Evolutionary conservation across 108 stramenopile genomes (phyloP).

Genomic region (Poteriospumella lacustris): DNA sequence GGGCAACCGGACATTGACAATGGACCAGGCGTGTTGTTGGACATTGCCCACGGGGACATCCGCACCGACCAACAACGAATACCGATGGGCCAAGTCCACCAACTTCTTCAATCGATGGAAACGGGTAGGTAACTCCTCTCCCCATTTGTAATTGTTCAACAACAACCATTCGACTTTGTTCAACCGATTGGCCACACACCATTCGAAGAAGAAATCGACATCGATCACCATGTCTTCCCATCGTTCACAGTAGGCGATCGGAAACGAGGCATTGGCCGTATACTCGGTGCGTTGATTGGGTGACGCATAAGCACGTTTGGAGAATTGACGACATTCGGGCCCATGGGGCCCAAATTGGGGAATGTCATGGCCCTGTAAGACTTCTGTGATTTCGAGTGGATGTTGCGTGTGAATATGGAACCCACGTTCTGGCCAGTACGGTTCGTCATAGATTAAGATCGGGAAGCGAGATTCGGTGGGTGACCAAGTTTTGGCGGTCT

Average conservation of each 20-base stretch:
- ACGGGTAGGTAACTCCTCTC: slow-evolving; percentile 1
- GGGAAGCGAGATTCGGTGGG: too few relatives aligned
- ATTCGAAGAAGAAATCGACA: slow-evolving; percentile 30
- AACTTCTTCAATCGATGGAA: slow-evolving; percentile 5
- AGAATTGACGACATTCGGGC: neutral
- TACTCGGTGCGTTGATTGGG: neutral
- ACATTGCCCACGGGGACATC: slow-evolving; percentile 30
- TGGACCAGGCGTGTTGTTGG: slow-evolving; percentile 45
- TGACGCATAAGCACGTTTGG: neutral
- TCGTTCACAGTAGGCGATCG: neutral
- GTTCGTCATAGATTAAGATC: slow-evolving; percentile 22
- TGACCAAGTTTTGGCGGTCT: neutral
- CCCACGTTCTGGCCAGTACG: slow-evolving; percentile 18
- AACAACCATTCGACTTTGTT: slow-evolving; percentile 39
- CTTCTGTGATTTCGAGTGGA: slow-evolving; percentile 36
- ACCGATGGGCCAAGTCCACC: slow-evolving; percentile 23
- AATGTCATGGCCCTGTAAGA: slow-evolving; percentile 39
- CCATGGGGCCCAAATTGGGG: slow-evolving; percentile 24
- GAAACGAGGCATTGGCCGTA: neutral
- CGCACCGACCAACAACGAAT: slow-evolving; percentile 30
- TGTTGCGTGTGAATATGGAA: slow-evolving; percentile 41
- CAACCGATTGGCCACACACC: slow-evolving; percentile 28
- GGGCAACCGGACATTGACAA: slow-evolving; percentile 16
- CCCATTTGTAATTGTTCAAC: slow-evolving; percentile 31
- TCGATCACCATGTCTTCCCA: slow-evolving; percentile 35